Evolutionary conservation across 768 basidiomycete genomes (phyloP).

Genomic region (Trametes meyenii): DNA sequence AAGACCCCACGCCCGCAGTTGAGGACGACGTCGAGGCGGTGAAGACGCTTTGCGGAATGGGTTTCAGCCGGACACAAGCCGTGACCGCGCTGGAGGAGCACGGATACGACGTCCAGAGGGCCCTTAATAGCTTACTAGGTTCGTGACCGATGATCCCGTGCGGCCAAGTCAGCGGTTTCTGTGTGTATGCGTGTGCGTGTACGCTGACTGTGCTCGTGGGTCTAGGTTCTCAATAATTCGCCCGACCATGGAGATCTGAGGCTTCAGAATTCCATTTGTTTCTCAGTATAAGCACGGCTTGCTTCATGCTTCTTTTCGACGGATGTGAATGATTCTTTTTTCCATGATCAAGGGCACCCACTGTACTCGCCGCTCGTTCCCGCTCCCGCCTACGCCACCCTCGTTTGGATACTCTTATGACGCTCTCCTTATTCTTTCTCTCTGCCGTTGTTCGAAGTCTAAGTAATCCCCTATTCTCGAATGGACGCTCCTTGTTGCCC

Average conservation of each 20-base stretch:
- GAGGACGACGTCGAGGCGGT: constrained; percentile 79
- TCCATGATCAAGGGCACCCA: constrained; percentile 19
- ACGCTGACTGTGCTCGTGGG: constrained; percentile 16
- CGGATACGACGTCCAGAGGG: constrained; percentile 79
- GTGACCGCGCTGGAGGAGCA: constrained; percentile 83
- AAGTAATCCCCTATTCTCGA: constrained; percentile 20
- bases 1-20: constrained; percentile 54
- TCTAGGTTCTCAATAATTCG: constrained; percentile 29
- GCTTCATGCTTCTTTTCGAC: background rate
- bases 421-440: constrained; percentile 12
- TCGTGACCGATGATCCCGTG: constrained; percentile 1
- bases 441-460: constrained; percentile 6
- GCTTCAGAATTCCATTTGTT: background rate
- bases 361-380: constrained; percentile 22
- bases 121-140: constrained; percentile 74
- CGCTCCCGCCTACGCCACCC: constrained; percentile 18
- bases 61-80: constrained; percentile 83
- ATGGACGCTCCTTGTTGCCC: constrained; percentile 13
- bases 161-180: background rate
- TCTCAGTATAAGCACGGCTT: background rate
- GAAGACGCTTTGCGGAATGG: constrained; percentile 85
- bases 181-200: background rate
- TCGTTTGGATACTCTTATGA: constrained; percentile 26
- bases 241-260: no score
- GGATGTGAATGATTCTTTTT: constrained; percentile 20